These are phyloP conservation scores for Cyberlindnera amylophila DNA, from an alignment of 805 yeast species.

Conservation along the genomic window DNA sequence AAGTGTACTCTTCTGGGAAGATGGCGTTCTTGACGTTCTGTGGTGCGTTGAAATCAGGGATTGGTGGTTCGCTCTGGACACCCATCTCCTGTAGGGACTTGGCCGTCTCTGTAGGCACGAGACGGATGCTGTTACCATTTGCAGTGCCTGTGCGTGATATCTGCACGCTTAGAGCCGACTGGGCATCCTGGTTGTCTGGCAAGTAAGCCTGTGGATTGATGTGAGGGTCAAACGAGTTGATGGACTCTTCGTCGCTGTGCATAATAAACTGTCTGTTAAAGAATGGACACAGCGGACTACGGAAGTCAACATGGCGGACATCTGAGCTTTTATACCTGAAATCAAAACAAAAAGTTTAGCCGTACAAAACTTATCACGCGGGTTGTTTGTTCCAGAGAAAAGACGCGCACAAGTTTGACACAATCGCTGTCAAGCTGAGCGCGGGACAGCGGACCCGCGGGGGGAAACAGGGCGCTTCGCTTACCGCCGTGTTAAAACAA, in stretches of 20 bases:
- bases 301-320: not conserved
- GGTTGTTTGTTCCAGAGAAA: conserved; percentile 9
- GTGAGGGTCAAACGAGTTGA: conserved; percentile 19
- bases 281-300: too few relatives aligned
- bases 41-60: conserved; percentile 57
- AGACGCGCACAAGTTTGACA: too few relatives aligned
- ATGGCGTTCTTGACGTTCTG: conserved; percentile 55
- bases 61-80: conserved; percentile 48
- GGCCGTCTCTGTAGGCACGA: conserved; percentile 67
- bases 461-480: too few relatives aligned
- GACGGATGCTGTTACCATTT: conserved; percentile 27
- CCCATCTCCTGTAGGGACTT: conserved; percentile 66
- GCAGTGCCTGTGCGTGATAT: conserved; percentile 21
- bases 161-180: conserved; percentile 36
- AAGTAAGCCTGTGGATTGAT: conserved; percentile 36
- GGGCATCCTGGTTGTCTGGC: conserved; percentile 43
- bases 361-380: conserved; percentile 11
- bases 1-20: conserved; percentile 88
- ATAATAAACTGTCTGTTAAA: not conserved
- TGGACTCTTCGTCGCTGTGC: conserved; percentile 24
- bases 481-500: too few relatives aligned
- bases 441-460: too few relatives aligned
- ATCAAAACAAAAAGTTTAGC: conserved; percentile 1
- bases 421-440: too few relatives aligned
- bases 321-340: not conserved